A percentile compares a stretch with the other conserved stretches of the same genome.
Conservation (phyloP, 805 yeast genomes). For the Yarrowia osloensis region DNA sequence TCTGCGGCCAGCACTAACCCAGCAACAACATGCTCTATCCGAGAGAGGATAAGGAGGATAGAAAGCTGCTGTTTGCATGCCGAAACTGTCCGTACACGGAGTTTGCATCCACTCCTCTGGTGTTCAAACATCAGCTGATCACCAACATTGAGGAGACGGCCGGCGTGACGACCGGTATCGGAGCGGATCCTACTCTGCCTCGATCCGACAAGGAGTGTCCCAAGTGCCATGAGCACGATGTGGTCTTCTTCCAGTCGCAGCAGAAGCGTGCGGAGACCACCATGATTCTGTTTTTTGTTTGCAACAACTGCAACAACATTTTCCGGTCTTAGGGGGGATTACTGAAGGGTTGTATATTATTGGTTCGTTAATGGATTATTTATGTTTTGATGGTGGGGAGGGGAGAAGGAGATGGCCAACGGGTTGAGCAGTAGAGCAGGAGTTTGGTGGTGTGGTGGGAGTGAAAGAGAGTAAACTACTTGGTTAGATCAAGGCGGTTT, state of each 20-base stretch:
- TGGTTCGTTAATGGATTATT: conserved; percentile 27
- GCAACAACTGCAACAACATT: conserved; percentile 80
- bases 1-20: neutral
- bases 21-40: conserved; percentile 98
- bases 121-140: conserved; percentile 85
- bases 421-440: neutral
- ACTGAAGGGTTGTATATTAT: conserved; percentile 1
- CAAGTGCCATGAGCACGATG: conserved; percentile 78
- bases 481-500: no score
- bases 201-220: conserved; percentile 94
- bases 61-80: conserved; percentile 81
- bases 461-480: no score
- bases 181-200: conserved; percentile 96
- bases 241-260: conserved; percentile 96
- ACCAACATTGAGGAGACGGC: conserved; percentile 92
- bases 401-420: no score
- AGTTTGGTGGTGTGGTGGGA: neutral
- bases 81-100: conserved; percentile 94
- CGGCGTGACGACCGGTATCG: conserved; percentile 94
- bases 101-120: conserved; percentile 82
- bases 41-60: conserved; percentile 81
- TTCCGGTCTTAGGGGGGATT: conserved; percentile 41
- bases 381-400: conserved; percentile 2
- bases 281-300: conserved; percentile 75
- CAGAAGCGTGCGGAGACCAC: conserved; percentile 93